Base-by-base conservation (phyloP, 1,139 yeast species). In the Blastobotrys aristatus region DNA sequence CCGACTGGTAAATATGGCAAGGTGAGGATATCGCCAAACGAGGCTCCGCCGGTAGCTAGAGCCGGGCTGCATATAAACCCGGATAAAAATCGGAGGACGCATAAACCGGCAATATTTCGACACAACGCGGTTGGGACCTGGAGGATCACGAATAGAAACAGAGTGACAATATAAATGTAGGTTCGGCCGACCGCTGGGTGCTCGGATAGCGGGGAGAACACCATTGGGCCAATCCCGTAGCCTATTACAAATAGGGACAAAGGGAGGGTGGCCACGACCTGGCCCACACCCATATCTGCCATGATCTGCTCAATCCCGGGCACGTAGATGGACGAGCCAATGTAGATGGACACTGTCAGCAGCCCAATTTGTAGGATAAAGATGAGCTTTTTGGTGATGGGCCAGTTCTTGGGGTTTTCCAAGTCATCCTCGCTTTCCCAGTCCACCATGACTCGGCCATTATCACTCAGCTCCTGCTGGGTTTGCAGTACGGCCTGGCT, bases 41-140 rank as follows among this genome's bases (percentile, higher is more conserved):
- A 79, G 51, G 95, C 96, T 49, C 89, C 92, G 8, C 89, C 95
- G 55, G 86, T 79, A 6, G 95, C 83, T 63, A 88, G 72, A 0
- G 94, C 90, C 4, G 96, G 96, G 2, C 90, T 79, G 0, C 92
- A 86, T 52, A 84, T 74, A 30, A 83, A 73, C 1, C 96, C 96
- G 32, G 87, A 75, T 56, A 88, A 77, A 62, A 87, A 85, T 57
- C 96, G 72, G 49, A 86, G 68, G 3, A 86, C 82, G 42, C 85
- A 69, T 30, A 67, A 53, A 1, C 57, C 53, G 2, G 60, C 55
- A 24, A 81, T 71, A 54, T 80, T 78, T 17, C 71, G 64, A 1
- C 80, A 66, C 41, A 81, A 68, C 1, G 84, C 85, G 35, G 53
- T 47, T 14, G 52, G 52, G 16, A 53, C 38, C 50, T 80, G 79